Evolutionary conservation across 2,329 filamentous ascomycete genomes (phyloP).

Genomic region (Diaporthe amygdali): DNA sequence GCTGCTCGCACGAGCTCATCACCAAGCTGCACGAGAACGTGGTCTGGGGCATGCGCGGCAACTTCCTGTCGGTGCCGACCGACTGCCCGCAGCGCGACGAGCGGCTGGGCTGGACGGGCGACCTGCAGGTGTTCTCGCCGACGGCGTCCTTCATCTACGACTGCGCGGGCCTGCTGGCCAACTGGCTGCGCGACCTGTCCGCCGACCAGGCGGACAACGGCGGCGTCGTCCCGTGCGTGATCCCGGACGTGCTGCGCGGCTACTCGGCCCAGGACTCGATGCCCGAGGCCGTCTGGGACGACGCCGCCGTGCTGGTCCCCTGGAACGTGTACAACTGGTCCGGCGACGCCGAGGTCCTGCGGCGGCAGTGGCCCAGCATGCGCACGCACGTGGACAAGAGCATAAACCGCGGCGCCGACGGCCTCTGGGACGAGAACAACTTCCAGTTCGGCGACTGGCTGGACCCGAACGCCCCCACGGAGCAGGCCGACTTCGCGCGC

Average conservation of each 20-base stretch:
- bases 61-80: conserved; percentile 62
- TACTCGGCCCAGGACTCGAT: conserved; percentile 19
- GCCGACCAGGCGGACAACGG: conserved; percentile 38
- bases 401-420: conserved; percentile 33
- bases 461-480: conserved; percentile 42
- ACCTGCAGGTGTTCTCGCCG: conserved; percentile 54
- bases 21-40: conserved; percentile 62
- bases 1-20: conserved; percentile 55
- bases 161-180: conserved; percentile 52
- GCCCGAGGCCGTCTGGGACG: conserved; percentile 40
- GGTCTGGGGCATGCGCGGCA: conserved; percentile 62
- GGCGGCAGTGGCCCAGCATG: conserved; percentile 36
- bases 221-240: conserved; percentile 38
- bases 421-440: conserved; percentile 38
- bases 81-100: conserved; percentile 64
- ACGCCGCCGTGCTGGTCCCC: conserved; percentile 37
- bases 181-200: conserved; percentile 55
- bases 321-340: conserved; percentile 36
- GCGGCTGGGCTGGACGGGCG: conserved; percentile 59
- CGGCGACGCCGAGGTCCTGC: conserved; percentile 35
- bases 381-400: conserved; percentile 34
- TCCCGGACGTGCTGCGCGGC: conserved; percentile 35
- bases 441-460: conserved; percentile 48
- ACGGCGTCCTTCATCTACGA: conserved; percentile 60
- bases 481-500: conserved; percentile 36